Base-by-base conservation (phyloP, 164 flowering plant genomes). In the Liquidambar formosana region DNA sequence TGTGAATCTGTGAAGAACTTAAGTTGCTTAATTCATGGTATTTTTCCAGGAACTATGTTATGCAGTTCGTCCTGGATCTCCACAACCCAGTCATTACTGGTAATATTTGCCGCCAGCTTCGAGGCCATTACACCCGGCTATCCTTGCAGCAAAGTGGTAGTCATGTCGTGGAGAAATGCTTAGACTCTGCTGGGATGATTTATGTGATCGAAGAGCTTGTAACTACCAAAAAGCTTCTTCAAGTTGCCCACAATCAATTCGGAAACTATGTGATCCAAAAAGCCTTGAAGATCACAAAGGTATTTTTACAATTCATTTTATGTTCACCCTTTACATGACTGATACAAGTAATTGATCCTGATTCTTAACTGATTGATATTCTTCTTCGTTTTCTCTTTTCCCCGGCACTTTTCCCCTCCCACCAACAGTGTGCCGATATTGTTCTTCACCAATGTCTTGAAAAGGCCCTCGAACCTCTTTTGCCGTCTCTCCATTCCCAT, bases 191-290 rank as follows among this genome's bases (percentile, higher is more conserved):
- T 4, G 43, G 18, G 18, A 23, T 26, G 68, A 27, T 16, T n/a
- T 46, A 6, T 27, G 68, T 14, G 8, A 23, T 64, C 14, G 28
- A 26, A 0, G 73, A 71, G 1, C 22, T 71, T 27, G 10, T 27
- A 1, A 33, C 10, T 6, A 54, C 51, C 46, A 19, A 28, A 15
- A 23, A 13, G 33, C 52, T 71, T 25, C 1, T 57, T 14, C 47
- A 28, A 22, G 58, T 71, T 12, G 68, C 73, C 16, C 14, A 10
- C 3, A 18, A 71, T 46, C 52, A 22, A 19, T 71, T 23, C 13
- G 73, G 73, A 5, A 71, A 71, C 48, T 71, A 71, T 64, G 73
- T 71, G 48, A 57, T 71, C 10, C 73, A 71, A 64, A 64, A 28
- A 41, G 73, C 73, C 5, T 28, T 71, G 63, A 56, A 8, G n/a